Base-by-base conservation (phyloP, 2,329 filamentous ascomycete species). In the Hypoxylon sp. region DNA sequence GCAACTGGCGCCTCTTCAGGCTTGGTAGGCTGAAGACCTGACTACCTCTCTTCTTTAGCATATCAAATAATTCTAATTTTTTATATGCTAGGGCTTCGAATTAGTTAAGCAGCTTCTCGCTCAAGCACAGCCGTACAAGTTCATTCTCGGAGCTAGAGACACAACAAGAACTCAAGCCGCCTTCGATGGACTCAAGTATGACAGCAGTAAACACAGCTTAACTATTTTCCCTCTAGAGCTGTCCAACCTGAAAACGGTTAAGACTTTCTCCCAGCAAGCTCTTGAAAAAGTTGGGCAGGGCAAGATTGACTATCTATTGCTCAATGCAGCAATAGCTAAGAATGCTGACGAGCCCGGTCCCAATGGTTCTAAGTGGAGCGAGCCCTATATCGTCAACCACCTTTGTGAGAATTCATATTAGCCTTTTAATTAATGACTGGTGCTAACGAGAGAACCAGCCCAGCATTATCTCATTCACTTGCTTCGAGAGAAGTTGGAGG, bases 391-490 rank as follows among this genome's bases (percentile, higher is more conserved):
- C 14, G 85, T 88, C 19, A 88, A 88, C 66, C 84, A 87, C 62
- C 78, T 87, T 8, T 83, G 85, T 87, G 57, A 71, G 81, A 22
- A 22, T 5, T 9, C 42, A n/a, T 11, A 3, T 6, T 10, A 10
- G 4, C 19, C 14, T 42, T 26, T 19, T 0, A 2, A n/a, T n/a
- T 31, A 3, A 3, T 13, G 26, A 37, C 22, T 2, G 9, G 4
- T 22, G 10, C 60, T 72, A 60, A 75, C 35, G 3, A 42, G 11
- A 22, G 2, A 44, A 9, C 5, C 22, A 87, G 85, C 86, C 3
- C 86, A 87, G 62, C 85, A 87, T 71, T 87, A 87, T 62, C 80
- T 88, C 0, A 75, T 81, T 0, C 85, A 87, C 68, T 76, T 86
- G 2, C 74, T 88, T 29, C 79, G 80, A 2, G 81, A 85, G 19